These are phyloP conservation scores for Triglochin maritima DNA, from an alignment of 106 monocot species.

Conservation along the genomic window DNA sequence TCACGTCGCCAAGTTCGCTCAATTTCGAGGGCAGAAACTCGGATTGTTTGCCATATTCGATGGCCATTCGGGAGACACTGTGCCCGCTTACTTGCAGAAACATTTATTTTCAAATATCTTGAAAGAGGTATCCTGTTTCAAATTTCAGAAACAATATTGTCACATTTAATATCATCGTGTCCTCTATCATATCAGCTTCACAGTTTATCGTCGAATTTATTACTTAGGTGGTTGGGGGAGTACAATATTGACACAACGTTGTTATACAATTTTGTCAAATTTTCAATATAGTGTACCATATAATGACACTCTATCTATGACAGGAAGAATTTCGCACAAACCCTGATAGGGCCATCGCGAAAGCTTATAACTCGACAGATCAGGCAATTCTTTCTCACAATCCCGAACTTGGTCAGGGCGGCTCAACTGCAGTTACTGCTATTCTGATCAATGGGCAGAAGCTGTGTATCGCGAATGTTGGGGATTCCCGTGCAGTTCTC, in stretches of 20 bases:
- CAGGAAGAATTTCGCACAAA: conserved; percentile 25
- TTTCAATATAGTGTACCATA: too few species aligned
- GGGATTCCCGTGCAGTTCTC: conserved; percentile 37
- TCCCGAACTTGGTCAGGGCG: conserved; percentile 24
- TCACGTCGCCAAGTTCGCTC: conserved; percentile 22
- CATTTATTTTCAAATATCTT: conserved; percentile 23
- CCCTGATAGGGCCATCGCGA: conserved; percentile 21
- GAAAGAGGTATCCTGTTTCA: conserved; percentile 17
- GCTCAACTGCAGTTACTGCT: conserved; percentile 37
- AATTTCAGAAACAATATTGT: neutral
- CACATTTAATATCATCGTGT: neutral
- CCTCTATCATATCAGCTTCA: neutral
- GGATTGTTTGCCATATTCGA: conserved; percentile 29
- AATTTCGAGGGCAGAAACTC: conserved; percentile 9
- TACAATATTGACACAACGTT: too few species aligned
- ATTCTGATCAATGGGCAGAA: conserved; percentile 27
- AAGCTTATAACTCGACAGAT: conserved; percentile 35
- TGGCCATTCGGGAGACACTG: conserved; percentile 27
- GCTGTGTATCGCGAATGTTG: conserved; percentile 34
- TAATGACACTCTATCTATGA: neutral
- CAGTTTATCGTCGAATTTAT: too few species aligned
- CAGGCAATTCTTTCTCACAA: conserved; percentile 30
- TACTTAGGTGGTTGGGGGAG: too few species aligned
- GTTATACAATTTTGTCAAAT: too few species aligned
- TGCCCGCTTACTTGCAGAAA: conserved; percentile 25